Evolutionary conservation across 2,329 filamentous ascomycete genomes (phyloP).

Genomic region (Fusarium brevicatenulatum): DNA sequence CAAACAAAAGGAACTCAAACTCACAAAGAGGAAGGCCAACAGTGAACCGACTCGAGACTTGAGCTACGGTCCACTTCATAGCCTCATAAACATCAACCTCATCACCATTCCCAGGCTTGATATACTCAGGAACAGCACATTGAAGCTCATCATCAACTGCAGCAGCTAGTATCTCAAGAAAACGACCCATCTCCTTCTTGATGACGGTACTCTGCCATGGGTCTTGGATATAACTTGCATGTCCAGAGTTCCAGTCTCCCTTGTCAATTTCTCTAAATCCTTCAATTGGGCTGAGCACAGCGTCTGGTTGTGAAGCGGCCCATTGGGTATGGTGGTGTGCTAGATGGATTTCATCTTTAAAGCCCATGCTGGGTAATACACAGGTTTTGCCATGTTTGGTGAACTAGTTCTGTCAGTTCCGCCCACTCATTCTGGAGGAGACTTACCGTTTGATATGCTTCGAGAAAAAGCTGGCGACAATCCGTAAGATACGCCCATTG

Average conservation of each 20-base stretch:
- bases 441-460: slow-evolving; percentile 47
- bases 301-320: slow-evolving; percentile 53
- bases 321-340: slow-evolving; percentile 53
- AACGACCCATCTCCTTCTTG: slow-evolving; percentile 50
- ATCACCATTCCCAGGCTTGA: slow-evolving; percentile 43
- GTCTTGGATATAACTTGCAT: slow-evolving; percentile 48
- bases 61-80: slow-evolving; percentile 46
- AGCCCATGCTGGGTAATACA: slow-evolving; percentile 53
- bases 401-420: slow-evolving; percentile 37
- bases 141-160: slow-evolving; percentile 50
- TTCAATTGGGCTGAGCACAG: slow-evolving; percentile 46
- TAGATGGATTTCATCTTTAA: slow-evolving; percentile 54
- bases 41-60: slow-evolving; percentile 47
- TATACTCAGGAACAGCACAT: slow-evolving; percentile 46
- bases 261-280: slow-evolving; percentile 54
- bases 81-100: slow-evolving; percentile 47
- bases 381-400: slow-evolving; percentile 54
- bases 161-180: slow-evolving; percentile 47
- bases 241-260: slow-evolving; percentile 51
- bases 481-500: slow-evolving; percentile 44
- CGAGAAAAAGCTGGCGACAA: slow-evolving; percentile 44
- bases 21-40: slow-evolving; percentile 48
- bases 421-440: fast-evolving
- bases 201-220: slow-evolving; percentile 50
- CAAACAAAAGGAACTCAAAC: neutral